Conservation (phyloP, 805 yeast species). For the Priceomyces medius region DNA sequence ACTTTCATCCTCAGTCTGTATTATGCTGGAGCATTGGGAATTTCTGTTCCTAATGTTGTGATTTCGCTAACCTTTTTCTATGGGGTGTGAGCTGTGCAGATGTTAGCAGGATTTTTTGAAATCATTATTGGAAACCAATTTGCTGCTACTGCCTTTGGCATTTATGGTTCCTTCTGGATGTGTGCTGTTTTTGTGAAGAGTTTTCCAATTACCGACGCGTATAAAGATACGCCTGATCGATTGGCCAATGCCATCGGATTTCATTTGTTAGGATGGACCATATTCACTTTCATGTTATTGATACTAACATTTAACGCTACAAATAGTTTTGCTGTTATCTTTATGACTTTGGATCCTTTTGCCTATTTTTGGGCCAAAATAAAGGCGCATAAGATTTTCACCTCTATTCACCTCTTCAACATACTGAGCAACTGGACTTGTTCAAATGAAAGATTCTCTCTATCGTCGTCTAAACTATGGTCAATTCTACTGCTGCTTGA, state of each 20-base stretch:
- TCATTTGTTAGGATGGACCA: conserved; percentile 60
- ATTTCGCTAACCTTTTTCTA: conserved; percentile 48
- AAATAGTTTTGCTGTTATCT: conserved; percentile 49
- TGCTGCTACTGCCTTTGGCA: conserved; percentile 52
- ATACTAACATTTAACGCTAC: conserved; percentile 55
- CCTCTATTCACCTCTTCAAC: conserved; percentile 28
- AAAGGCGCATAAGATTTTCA: no score
- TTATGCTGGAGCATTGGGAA: conserved; percentile 47
- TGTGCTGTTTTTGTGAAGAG: conserved; percentile 50
- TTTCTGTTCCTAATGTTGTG: conserved; percentile 40
- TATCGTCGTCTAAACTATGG: conserved; percentile 12
- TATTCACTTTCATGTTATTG: conserved; percentile 59
- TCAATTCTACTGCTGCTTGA: conserved; percentile 4
- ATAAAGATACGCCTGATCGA: conserved; percentile 42
- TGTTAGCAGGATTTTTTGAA: conserved; percentile 53
- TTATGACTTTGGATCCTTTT: conserved; percentile 52
- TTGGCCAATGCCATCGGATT: conserved; percentile 54
- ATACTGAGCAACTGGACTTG: conserved; percentile 51
- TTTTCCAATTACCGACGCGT: conserved; percentile 53
- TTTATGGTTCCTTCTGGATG: conserved; percentile 58
- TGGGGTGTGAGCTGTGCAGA: conserved; percentile 50
- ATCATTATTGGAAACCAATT: conserved; percentile 52
- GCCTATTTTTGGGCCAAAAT: no score
- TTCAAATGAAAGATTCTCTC: conserved; percentile 49
- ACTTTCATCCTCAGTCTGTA: conserved; percentile 49